A percentile compares a stretch with the other conserved stretches of the same genome.
phyloP scores from a whole-genome alignment of 2,329 filamentous ascomycete genomes.

The Grosmannia clavigera region DNA sequence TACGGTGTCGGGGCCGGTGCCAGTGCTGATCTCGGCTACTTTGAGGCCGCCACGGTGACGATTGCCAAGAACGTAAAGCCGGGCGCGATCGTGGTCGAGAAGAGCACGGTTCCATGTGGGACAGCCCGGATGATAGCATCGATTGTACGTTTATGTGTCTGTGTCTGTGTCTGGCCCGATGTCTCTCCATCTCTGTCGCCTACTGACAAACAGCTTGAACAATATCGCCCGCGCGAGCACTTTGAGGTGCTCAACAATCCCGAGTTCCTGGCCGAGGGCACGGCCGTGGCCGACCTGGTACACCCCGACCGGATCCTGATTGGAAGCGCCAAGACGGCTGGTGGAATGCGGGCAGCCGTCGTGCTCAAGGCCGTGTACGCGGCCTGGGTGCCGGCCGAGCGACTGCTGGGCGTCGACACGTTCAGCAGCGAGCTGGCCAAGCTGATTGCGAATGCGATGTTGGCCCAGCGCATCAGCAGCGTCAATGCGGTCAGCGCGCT shows the following conservation, averaged over 20 bases:
- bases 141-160: neutral
- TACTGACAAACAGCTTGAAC: too few relatives aligned
- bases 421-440: conserved; percentile 6
- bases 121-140: neutral
- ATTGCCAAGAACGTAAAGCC: too few relatives aligned
- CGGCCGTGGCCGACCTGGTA: conserved; percentile 1
- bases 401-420: neutral
- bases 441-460: conserved; percentile 4
- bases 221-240: neutral
- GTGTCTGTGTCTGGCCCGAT: too few relatives aligned
- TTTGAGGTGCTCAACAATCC: conserved; percentile 2
- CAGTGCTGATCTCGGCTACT: too few relatives aligned
- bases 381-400: neutral
- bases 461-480: conserved; percentile 5
- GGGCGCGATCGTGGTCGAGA: too few relatives aligned
- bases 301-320: conserved; percentile 1
- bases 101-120: too few relatives aligned
- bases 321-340: neutral
- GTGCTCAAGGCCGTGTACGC: too few relatives aligned
- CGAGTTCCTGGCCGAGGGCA: conserved; percentile 4
- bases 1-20: too few relatives aligned
- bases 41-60: too few relatives aligned
- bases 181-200: too few relatives aligned
- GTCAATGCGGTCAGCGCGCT: conserved; percentile 3
- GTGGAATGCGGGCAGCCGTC: too few relatives aligned